phyloP scores from a whole-genome alignment of 1,284 basidiomycete genomes.

The Schizophyllum amplum region DNA sequence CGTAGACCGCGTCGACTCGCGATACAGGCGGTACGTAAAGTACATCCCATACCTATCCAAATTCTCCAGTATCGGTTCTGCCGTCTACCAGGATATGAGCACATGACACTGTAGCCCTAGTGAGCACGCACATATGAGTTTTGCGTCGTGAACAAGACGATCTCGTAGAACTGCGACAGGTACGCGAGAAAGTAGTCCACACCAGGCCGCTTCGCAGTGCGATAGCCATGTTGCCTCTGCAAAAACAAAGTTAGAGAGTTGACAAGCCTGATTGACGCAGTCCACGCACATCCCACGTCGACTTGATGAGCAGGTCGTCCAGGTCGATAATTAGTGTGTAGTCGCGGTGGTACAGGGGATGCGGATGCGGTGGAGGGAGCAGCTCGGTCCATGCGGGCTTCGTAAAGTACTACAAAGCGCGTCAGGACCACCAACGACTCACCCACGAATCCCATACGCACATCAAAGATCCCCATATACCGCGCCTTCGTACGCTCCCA shows the following conservation, averaged over 20 bases:
- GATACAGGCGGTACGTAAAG: constrained; percentile 85
- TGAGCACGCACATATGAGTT: constrained; percentile 69
- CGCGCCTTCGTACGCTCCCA: constrained; percentile 55
- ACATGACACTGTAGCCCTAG: constrained; percentile 3
- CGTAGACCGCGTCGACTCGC: constrained; percentile 79
- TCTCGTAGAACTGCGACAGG: constrained; percentile 95
- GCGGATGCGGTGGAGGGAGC: constrained; percentile 81
- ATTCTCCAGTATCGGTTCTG: constrained; percentile 85
- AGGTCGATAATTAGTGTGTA: constrained; percentile 90
- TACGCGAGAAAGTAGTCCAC: constrained; percentile 98
- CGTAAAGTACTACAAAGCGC: constrained; percentile 66
- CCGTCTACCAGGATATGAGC: constrained; percentile 50
- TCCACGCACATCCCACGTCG: constrained; percentile 84
- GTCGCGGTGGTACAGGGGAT: constrained; percentile 67
- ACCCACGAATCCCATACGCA: constrained; percentile 25
- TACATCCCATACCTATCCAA: constrained; percentile 91
- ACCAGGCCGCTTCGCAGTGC: constrained; percentile 90
- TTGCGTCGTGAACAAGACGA: constrained; percentile 93
- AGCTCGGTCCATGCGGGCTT: constrained; percentile 91
- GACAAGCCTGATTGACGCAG: neutral
- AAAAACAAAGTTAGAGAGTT: neutral
- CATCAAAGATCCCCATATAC: constrained; percentile 56
- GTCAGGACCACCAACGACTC: constrained; percentile 3
- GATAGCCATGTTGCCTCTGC: constrained; percentile 81
- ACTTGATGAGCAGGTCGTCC: constrained; percentile 88